A percentile compares a stretch with the other conserved stretches of the same genome.
Evolutionary conservation across 805 yeast species (phyloP).

Genomic region (Priceomyces melissophilus): DNA sequence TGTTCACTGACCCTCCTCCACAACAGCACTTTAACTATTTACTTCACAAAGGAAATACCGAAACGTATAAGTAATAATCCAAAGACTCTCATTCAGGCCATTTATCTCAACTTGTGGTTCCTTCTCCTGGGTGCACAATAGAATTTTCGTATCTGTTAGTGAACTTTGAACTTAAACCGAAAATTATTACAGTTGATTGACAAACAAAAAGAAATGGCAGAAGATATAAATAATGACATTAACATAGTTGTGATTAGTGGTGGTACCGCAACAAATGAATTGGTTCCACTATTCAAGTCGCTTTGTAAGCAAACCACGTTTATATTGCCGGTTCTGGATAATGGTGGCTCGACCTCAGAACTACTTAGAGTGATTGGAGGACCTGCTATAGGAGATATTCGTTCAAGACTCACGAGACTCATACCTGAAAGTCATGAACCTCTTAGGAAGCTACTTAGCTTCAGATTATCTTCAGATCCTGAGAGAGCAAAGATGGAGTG

Average conservation of each 20-base stretch:
- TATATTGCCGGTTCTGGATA: slow-evolving; percentile 81
- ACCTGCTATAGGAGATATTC: slow-evolving; percentile 90
- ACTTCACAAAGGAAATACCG: too few species aligned
- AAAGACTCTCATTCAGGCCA: too few species aligned
- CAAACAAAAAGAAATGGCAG: too few species aligned
- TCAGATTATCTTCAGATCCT: slow-evolving; percentile 49
- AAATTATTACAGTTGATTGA: too few species aligned
- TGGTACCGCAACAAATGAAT: slow-evolving; percentile 83
- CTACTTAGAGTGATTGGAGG: slow-evolving; percentile 84
- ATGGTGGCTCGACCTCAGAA: slow-evolving; percentile 94
- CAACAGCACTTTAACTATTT: too few species aligned
- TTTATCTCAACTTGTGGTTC: too few species aligned
- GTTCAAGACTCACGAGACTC: slow-evolving; percentile 75
- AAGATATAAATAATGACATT: background rate
- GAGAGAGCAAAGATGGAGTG: slow-evolving; percentile 65
- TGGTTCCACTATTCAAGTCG: slow-evolving; percentile 55
- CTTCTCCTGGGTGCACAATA: too few species aligned
- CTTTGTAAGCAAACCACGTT: slow-evolving; percentile 52
- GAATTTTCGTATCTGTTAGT: too few species aligned
- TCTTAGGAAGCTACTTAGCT: slow-evolving; percentile 34
- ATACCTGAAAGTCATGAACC: slow-evolving; percentile 50
- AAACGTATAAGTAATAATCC: too few species aligned
- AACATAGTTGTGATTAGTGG: slow-evolving; percentile 56
- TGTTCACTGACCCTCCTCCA: too few species aligned
- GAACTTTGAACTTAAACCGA: too few species aligned